Base-by-base conservation (phyloP, 73 alveolate genomes). In the Stentor coeruleus region DNA sequence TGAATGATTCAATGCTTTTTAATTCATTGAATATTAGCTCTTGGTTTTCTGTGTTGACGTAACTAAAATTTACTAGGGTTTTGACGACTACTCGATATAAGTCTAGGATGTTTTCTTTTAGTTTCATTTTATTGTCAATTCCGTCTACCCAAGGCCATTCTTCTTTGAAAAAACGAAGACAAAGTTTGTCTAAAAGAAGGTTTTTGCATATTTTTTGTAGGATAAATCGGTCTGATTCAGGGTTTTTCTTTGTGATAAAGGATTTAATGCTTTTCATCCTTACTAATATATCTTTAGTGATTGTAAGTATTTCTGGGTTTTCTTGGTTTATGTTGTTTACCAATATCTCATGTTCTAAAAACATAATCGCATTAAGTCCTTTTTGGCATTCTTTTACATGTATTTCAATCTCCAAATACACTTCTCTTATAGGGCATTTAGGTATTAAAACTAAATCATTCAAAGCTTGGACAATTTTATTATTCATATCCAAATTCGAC, bases 131-230 rank as follows among this genome's bases (percentile, higher is more conserved):
- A 28, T 31, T 31, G 20, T 33, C 79, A 28, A 40, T 0, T 26
- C 11, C 15, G n/a, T 26, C 20, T 20, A 66, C 33, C 79, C 79
- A 66, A 11, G 37, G 40, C 79, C 79, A 66, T 28, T 66, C 79
- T 28, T 66, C 79, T 26, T 20, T 66, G 11, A 66, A 66, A 66
- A 66, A 33, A 14, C 33, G n/a, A 11, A 66, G 37, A 26, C n/a
- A 26, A 20, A 31, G n/a, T 28, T 20, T 66, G 33, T 66, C 49
- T 28, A 31, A 37, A 28, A 37, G 49, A 14, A 66, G 20, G 20
- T 49, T 49, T 20, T 49, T 49, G 20, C 20, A 49, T 11, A 49
- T 49, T 20, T 49, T 49, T 20, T 49, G 66, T 20, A 49, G 20
- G 66, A 11, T 11, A 6, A 11, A 11, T 49, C 66, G 66, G 20